Evolutionary conservation across 306 rosid genomes (phyloP), one percentile per base, ranked within the genome.

Genomic region (Rubus idaeus): DNA sequence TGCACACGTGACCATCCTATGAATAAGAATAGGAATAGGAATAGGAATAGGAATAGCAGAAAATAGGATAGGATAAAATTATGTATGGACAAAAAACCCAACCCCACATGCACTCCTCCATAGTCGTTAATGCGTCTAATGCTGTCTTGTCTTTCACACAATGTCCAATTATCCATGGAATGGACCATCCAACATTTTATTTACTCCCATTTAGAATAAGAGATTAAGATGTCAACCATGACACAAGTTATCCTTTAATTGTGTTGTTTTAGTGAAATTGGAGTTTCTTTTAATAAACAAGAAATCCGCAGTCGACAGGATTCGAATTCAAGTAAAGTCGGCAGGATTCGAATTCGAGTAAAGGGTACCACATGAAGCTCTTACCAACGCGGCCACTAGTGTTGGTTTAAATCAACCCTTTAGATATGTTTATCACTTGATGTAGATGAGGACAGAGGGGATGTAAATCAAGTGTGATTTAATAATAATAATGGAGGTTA

Each of bases 21-120:
- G 41, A 51, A 63, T 63, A 18, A 9, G 42, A 61, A 11, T 13
- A 13, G 18, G 58, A 17, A 17, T 52, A 52, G 14, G n/a, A n/a
- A n/a, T n/a, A n/a, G n/a, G 6, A 3, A 7, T 1, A 17, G 20
- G 58, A 17, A 17, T 52, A 52, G 14, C 35, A 30, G 60, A 18
- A 46, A 14, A 30, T 30, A 5, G 3, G 41, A 9, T 37, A 63
- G 14, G 47, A 42, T 26, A 42, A 44, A 77, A 5, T 42, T 76
- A 66, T 5, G 75, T n/a, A 70, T 57, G 26, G 71, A 71, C 37
- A 70, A 61, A 14, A 69, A 53, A 2, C 2, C 11, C 45, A 16
- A 7, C 66, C 77, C 67, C 76, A 79, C 77, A 71, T 52, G 57
- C 64, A 21, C 2, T 18, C 67, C 16, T 42, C 37, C 8, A 6